phyloP scores from a whole-genome alignment of 441 rosid species.

The Populus tomentosa region DNA sequence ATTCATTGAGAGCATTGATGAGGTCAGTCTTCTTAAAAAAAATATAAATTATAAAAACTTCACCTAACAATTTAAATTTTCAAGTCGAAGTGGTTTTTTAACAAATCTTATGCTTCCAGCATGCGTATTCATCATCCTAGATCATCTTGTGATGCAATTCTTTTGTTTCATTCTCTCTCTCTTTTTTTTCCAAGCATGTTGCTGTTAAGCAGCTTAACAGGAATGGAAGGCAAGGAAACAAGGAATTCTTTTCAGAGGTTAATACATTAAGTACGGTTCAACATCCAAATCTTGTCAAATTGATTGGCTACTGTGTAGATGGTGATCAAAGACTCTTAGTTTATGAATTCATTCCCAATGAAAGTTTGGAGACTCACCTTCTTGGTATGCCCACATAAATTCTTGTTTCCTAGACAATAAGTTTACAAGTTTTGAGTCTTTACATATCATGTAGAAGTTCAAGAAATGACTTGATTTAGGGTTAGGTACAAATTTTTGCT shows the following conservation, averaged over 20 bases:
- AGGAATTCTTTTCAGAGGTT: conserved; percentile 86
- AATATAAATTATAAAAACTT: too few relatives aligned
- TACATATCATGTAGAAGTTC: neutral
- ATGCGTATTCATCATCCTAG: too few relatives aligned
- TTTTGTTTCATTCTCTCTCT: neutral
- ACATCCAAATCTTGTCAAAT: conserved; percentile 66
- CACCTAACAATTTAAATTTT: too few relatives aligned
- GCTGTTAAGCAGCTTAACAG: conserved; percentile 87
- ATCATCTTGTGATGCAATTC: neutral
- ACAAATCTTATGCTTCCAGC: neutral
- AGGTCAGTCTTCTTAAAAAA: conserved; percentile 21
- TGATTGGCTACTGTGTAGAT: conserved; percentile 74
- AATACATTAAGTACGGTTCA: conserved; percentile 71
- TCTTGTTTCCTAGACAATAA: neutral
- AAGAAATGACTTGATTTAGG: neutral
- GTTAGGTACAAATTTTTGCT: neutral
- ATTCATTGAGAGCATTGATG: conserved; percentile 31
- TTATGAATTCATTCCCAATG: conserved; percentile 60
- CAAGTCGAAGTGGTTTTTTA: too few relatives aligned
- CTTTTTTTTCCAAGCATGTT: conserved; percentile 37
- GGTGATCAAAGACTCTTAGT: conserved; percentile 67
- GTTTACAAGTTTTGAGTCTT: too few relatives aligned
- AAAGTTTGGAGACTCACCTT: conserved; percentile 72
- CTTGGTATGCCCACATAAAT: conserved; percentile 36
- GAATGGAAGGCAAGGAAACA: conserved; percentile 82